Percentiles rank a stretch among this genome's conserved stretches.
Conservation (phyloP, 169 alveolate species). For the Condylostoma magnum region DNA sequence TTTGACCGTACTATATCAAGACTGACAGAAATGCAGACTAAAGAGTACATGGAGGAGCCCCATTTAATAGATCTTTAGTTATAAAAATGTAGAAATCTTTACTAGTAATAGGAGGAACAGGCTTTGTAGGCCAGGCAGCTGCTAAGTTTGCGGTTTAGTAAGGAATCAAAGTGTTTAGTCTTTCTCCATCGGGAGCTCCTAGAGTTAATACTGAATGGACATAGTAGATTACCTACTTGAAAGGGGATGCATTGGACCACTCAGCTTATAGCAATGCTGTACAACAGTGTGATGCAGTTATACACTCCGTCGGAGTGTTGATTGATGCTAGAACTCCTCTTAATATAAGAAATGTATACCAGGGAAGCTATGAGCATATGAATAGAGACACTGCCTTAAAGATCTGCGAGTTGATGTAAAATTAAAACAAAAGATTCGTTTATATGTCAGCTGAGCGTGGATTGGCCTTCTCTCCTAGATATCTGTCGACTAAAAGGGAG, state of each 20-base stretch:
- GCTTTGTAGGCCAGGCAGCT: slow-evolving; percentile 32
- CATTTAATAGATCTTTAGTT: neutral
- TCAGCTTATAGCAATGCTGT: neutral
- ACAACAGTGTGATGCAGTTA: slow-evolving; percentile 4
- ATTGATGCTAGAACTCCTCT: slow-evolving; percentile 12
- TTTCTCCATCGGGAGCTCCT: slow-evolving; percentile 23
- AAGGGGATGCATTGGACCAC: slow-evolving; percentile 36
- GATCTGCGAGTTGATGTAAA: neutral
- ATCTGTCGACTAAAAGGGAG: slow-evolving; percentile 19
- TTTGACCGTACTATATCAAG: slow-evolving; percentile 61
- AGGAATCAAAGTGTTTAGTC: slow-evolving; percentile 2
- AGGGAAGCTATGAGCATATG: slow-evolving; percentile 34
- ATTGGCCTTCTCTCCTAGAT: slow-evolving; percentile 17
- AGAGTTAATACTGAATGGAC: slow-evolving; percentile 5
- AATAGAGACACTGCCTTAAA: slow-evolving; percentile 36
- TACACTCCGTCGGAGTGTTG: slow-evolving; percentile 35
- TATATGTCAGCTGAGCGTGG: slow-evolving; percentile 30
- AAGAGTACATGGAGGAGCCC: slow-evolving; percentile 36
- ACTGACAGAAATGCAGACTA: slow-evolving; percentile 67
- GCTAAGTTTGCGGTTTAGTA: slow-evolving; percentile 19
- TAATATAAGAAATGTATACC: neutral
- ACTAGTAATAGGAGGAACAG: slow-evolving; percentile 37
- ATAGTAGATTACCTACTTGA: neutral
- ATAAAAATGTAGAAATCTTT: slow-evolving; percentile 15
- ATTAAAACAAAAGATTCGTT: slow-evolving; percentile 15